Conservation (phyloP, 371 early-diverging fungal species). For the Mortierella sp. region DNA sequence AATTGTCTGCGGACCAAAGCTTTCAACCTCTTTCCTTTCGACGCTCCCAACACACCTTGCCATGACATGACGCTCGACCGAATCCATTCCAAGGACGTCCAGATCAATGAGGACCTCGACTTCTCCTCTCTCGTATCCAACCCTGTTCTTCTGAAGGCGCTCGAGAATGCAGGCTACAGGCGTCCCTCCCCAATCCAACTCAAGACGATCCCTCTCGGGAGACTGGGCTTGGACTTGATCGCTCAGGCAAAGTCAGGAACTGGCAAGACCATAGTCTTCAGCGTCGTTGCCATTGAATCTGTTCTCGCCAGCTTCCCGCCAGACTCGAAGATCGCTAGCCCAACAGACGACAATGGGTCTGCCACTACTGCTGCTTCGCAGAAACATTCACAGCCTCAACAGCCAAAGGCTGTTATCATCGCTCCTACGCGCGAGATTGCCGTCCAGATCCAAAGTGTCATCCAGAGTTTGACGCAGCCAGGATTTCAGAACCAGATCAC, state of each 20-base stretch:
- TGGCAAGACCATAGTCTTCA: slow-evolving; percentile 97
- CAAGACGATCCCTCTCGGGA: slow-evolving; percentile 85
- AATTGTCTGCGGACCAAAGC: too few relatives aligned
- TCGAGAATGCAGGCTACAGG: slow-evolving; percentile 65
- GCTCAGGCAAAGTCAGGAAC: slow-evolving; percentile 97
- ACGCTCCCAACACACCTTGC: too few relatives aligned
- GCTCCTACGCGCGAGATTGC: slow-evolving; percentile 96
- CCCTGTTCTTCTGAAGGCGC: slow-evolving; percentile 60
- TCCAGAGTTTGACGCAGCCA: slow-evolving; percentile 65
- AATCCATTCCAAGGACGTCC: slow-evolving; percentile 64
- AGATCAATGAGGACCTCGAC: slow-evolving; percentile 68
- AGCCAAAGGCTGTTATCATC: slow-evolving; percentile 82
- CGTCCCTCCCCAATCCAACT: slow-evolving; percentile 90
- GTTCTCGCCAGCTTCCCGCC: slow-evolving; percentile 58
- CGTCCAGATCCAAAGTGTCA: slow-evolving; percentile 85
- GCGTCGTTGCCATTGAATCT: slow-evolving; percentile 86
- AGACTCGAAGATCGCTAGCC: not conserved
- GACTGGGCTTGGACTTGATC: slow-evolving; percentile 84
- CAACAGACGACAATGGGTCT: not conserved
- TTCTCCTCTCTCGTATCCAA: slow-evolving; percentile 66
- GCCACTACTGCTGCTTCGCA: not conserved
- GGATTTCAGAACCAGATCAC: slow-evolving; percentile 64
- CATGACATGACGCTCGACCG: slow-evolving; percentile 43
- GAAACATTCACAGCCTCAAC: not conserved
- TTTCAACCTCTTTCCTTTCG: too few relatives aligned